phyloP scores from a whole-genome alignment of 345 rosid species.

The Corchorus olitorius region DNA sequence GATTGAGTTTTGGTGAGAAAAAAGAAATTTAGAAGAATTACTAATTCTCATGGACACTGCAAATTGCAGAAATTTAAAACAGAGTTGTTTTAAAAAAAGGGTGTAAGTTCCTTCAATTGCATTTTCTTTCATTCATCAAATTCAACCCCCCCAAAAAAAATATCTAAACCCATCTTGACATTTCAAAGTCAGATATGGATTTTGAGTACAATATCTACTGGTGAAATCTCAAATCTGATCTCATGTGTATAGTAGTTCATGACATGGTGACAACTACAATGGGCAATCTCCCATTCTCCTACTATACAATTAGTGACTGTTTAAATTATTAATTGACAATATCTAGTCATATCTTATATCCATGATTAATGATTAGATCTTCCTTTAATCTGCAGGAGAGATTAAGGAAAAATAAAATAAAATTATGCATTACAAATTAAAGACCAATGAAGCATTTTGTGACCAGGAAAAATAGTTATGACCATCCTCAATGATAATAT shows the following conservation, averaged over 20 bases:
- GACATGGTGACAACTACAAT: neutral
- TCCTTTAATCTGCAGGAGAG: neutral
- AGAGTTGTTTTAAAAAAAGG: neutral
- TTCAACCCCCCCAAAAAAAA: neutral
- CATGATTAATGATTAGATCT: neutral
- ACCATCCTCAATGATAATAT: neutral
- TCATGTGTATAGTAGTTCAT: neutral
- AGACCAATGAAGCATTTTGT: neutral
- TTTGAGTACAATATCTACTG: neutral
- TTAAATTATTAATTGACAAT: too few relatives aligned
- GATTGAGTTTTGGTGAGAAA: too few relatives aligned
- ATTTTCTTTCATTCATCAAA: neutral
- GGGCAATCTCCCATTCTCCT: too few relatives aligned
- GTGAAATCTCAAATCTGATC: neutral
- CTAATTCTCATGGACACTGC: neutral
- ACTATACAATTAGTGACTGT: too few relatives aligned
- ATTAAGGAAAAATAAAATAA: neutral
- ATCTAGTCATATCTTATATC: too few relatives aligned
- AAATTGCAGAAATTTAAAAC: too few relatives aligned
- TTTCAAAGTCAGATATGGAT: neutral
- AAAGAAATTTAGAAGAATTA: too few relatives aligned
- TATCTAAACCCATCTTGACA: neutral
- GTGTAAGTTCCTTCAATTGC: neutral
- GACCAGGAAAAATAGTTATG: too few relatives aligned
- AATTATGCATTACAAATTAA: neutral